These are phyloP conservation scores for Papiliotrema flavescens DNA, from an alignment of 1,284 basidiomycete species.

Conservation along the genomic window DNA sequence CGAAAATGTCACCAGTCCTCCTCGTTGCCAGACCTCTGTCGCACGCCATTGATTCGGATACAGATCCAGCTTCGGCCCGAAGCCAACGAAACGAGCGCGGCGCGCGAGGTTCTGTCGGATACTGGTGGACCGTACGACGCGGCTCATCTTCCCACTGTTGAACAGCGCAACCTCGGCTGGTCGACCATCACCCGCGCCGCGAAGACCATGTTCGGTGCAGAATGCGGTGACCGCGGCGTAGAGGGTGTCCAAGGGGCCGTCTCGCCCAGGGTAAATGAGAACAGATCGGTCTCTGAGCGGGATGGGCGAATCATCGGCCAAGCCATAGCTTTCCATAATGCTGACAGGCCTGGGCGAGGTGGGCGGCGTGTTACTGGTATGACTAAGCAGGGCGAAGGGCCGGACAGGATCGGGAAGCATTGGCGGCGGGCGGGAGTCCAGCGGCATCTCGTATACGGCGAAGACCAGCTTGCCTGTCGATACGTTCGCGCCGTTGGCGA, in stretches of 20 bases:
- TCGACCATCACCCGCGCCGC: not conserved
- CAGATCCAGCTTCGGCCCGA: constrained; percentile 20
- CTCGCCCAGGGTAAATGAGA: constrained; percentile 4
- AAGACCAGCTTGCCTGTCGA: constrained; percentile 12
- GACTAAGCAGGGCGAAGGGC: constrained; percentile 3
- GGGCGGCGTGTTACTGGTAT: not conserved
- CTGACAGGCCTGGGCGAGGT: not conserved
- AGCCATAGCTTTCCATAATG: constrained; percentile 13
- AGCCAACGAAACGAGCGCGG: not conserved
- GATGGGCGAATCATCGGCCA: constrained; percentile 4
- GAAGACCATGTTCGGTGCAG: too few species aligned
- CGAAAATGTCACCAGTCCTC: constrained; percentile 37
- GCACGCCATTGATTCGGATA: constrained; percentile 15
- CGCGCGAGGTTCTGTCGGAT: not conserved
- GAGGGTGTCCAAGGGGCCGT: constrained; percentile 4
- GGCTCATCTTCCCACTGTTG: constrained; percentile 9
- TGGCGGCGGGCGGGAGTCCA: constrained; percentile 1
- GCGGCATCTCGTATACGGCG: constrained; percentile 17
- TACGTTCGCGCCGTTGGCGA: constrained; percentile 2
- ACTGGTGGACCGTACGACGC: constrained; percentile 2
- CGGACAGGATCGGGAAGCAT: constrained; percentile 25
- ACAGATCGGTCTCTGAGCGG: constrained; percentile 1
- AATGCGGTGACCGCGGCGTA: not conserved
- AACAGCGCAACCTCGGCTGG: constrained; percentile 10
- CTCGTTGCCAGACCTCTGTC: constrained; percentile 21